Conservation (phyloP, 2,329 filamentous ascomycete species). For the Microdochium paspali region DNA sequence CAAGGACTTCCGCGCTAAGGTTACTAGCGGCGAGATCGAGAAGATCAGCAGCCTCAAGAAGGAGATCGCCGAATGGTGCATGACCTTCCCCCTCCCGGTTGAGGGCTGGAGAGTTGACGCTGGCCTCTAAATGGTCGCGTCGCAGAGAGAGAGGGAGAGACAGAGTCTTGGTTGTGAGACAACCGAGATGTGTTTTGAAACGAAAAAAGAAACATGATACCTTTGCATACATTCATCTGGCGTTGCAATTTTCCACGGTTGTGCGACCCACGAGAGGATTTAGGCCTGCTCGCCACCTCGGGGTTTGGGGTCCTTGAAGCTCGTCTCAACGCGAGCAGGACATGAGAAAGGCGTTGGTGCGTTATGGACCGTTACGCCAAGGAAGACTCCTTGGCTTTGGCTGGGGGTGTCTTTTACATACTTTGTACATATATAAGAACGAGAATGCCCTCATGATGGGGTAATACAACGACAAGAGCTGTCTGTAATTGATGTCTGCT, state of each 20-base stretch:
- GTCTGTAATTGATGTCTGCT: no score
- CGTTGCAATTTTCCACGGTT: slow-evolving; percentile 18
- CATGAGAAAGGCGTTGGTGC: neutral
- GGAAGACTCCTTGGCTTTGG: neutral
- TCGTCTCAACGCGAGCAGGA: neutral
- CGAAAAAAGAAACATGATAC: slow-evolving; percentile 13
- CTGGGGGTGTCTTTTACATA: neutral
- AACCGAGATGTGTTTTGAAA: slow-evolving; percentile 3
- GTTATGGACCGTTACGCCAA: neutral
- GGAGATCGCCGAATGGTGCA: slow-evolving; percentile 84
- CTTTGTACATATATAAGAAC: no score
- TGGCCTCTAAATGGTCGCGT: slow-evolving; percentile 34
- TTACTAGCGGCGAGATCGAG: slow-evolving; percentile 64
- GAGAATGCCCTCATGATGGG: no score
- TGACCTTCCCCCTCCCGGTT: slow-evolving; percentile 85
- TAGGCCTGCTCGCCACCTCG: neutral
- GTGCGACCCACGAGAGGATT: neutral
- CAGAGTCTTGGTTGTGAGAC: slow-evolving; percentile 22
- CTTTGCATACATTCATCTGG: slow-evolving; percentile 22
- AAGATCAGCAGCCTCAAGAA: slow-evolving; percentile 80
- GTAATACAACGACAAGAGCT: no score
- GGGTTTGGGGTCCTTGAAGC: neutral
- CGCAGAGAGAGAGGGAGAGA: slow-evolving; percentile 7
- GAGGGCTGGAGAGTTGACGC: slow-evolving; percentile 59
- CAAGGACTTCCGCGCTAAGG: slow-evolving; percentile 98